Conservation (phyloP, 495 filamentous ascomycete species). For the Aspergillus olivimuriae region DNA sequence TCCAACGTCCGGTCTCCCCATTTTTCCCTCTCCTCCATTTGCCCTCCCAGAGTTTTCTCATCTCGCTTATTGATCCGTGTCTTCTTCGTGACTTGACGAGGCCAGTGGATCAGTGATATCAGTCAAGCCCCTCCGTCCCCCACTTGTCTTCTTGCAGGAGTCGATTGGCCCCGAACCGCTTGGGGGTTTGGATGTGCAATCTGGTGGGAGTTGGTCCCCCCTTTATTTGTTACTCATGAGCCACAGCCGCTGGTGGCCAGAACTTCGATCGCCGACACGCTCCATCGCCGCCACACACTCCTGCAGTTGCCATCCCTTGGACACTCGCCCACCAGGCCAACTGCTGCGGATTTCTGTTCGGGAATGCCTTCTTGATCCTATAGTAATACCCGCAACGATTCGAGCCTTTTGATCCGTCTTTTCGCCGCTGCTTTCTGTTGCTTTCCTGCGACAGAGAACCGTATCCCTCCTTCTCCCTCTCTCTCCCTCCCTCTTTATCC, state of each 20-base stretch:
- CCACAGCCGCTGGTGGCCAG: constrained; percentile 5
- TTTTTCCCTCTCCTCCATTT: constrained; percentile 13
- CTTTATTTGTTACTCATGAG: constrained; percentile 3
- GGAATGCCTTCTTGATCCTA: too few species aligned
- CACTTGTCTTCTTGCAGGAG: constrained; percentile 9
- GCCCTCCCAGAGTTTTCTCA: constrained; percentile 5
- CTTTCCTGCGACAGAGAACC: too few species aligned
- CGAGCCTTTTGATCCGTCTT: too few species aligned
- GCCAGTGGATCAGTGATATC: constrained; percentile 29
- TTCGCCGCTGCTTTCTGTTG: too few species aligned
- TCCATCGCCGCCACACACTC: not conserved
- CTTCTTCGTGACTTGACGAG: constrained; percentile 12
- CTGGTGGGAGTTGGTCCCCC: constrained; percentile 7
- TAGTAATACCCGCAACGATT: too few species aligned
- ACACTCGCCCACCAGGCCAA: too few species aligned
- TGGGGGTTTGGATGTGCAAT: constrained; percentile 2
- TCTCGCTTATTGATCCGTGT: constrained; percentile 12
- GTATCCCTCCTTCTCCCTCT: too few species aligned
- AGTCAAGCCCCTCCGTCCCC: constrained; percentile 14
- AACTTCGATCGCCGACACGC: constrained; percentile 7
- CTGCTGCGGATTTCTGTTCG: too few species aligned
- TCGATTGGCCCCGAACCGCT: constrained; percentile 12
- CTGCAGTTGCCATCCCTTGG: too few species aligned
- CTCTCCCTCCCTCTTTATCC: too few species aligned
- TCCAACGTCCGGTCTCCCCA: constrained; percentile 9